phyloP scores from a whole-genome alignment of 1,284 basidiomycete genomes.

The Rhodotorula sp. region DNA sequence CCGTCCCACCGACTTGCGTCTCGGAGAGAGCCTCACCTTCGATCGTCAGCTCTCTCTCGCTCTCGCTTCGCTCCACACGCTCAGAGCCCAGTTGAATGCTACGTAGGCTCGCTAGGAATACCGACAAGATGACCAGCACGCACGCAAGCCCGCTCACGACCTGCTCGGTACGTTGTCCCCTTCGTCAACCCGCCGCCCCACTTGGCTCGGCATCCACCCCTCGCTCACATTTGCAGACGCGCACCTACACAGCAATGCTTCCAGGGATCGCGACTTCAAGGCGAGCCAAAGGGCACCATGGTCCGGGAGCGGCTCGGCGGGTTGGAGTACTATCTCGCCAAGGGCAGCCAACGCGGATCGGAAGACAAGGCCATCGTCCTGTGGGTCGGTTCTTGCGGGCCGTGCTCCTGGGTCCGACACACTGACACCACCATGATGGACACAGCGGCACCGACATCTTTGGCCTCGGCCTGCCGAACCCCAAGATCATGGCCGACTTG shows the following conservation, averaged over 20 bases:
- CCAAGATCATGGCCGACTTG: constrained; percentile 22
- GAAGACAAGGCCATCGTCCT: constrained; percentile 10
- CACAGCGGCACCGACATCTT: constrained; percentile 24
- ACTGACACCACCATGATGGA: not conserved
- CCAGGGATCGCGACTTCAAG: constrained; percentile 4
- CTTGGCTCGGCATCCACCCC: not conserved
- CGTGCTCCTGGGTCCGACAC: no score
- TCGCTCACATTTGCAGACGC: not conserved
- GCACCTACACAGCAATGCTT: constrained; percentile 9
- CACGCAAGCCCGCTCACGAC: not conserved
- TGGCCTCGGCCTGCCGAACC: constrained; percentile 18
- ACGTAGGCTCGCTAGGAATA: no score
- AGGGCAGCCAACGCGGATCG: not conserved
- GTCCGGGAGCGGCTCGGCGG: not conserved
- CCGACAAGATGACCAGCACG: not conserved
- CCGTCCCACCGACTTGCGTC: no score
- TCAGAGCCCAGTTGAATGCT: no score
- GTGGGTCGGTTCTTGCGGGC: constrained; percentile 10
- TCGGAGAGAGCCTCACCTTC: no score
- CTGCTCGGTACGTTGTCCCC: not conserved
- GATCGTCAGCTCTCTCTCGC: no score
- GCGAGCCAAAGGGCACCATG: constrained; percentile 9
- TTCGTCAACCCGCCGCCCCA: not conserved
- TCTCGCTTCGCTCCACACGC: no score
- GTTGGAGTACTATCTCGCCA: constrained; percentile 5